These are phyloP conservation scores for Penicillium riverlandense DNA, from an alignment of 495 filamentous ascomycete genomes.

Conservation along the genomic window DNA sequence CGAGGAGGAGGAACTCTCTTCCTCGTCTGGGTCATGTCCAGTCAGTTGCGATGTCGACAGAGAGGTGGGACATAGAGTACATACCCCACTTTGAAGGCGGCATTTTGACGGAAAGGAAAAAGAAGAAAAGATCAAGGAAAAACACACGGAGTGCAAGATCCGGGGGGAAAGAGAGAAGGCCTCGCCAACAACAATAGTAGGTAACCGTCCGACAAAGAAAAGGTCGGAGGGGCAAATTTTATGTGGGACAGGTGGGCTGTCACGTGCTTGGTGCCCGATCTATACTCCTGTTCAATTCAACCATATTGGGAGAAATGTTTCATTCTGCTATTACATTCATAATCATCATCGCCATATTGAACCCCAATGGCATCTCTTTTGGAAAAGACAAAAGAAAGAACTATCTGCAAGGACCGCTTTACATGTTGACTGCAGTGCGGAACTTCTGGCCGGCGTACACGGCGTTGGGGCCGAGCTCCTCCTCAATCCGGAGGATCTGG, in stretches of 20 bases:
- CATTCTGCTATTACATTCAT: slow-evolving; percentile 27
- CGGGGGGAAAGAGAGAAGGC: not conserved
- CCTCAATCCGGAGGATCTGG: slow-evolving; percentile 99
- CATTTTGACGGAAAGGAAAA: slow-evolving; percentile 23
- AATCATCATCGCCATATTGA: slow-evolving; percentile 14
- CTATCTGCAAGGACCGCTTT: slow-evolving; percentile 32
- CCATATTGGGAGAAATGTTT: slow-evolving; percentile 1
- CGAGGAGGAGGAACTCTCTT: slow-evolving; percentile 26
- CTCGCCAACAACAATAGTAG: slow-evolving; percentile 7
- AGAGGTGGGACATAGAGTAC: slow-evolving; percentile 18
- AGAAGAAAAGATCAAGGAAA: slow-evolving; percentile 7
- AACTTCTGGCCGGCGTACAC: slow-evolving; percentile 88
- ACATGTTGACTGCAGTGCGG: slow-evolving; percentile 82
- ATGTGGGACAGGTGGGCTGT: slow-evolving; percentile 25
- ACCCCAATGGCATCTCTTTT: slow-evolving; percentile 11
- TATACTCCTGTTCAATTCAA: too few relatives aligned
- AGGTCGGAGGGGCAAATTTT: slow-evolving; percentile 26
- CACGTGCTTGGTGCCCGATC: slow-evolving; percentile 17
- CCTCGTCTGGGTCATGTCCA: slow-evolving; percentile 47
- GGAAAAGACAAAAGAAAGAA: not conserved
- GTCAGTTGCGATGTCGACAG: not conserved
- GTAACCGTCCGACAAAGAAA: slow-evolving; percentile 14
- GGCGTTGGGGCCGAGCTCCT: slow-evolving; percentile 90
- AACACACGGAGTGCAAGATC: too few relatives aligned
- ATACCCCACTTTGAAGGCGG: slow-evolving; percentile 46